Conservation (phyloP, 768 basidiomycete genomes). For the Auricularia sp. region DNA sequence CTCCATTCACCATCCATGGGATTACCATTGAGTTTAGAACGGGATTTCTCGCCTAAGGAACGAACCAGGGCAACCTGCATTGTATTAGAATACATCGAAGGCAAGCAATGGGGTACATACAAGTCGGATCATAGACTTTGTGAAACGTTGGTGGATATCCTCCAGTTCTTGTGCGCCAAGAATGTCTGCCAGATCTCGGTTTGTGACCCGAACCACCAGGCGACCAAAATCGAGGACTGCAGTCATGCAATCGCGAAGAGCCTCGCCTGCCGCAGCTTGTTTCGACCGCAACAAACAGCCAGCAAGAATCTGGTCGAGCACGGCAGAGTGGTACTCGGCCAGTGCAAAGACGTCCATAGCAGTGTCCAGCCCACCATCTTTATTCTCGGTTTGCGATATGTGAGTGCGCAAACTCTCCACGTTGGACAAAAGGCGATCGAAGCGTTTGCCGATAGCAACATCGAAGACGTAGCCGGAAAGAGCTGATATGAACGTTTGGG, state of each 20-base stretch:
- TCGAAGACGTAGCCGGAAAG: constrained; percentile 68
- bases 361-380: constrained; percentile 24
- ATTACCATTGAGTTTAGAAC: neutral
- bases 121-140: constrained; percentile 42
- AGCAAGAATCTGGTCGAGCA: constrained; percentile 66
- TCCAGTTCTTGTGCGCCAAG: constrained; percentile 49
- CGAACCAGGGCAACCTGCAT: neutral
- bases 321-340: constrained; percentile 49
- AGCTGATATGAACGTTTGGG: constrained; percentile 57
- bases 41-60: neutral
- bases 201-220: constrained; percentile 49
- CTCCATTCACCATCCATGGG: neutral
- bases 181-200: constrained; percentile 49
- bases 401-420: constrained; percentile 18
- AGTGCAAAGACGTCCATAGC: constrained; percentile 63
- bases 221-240: constrained; percentile 57
- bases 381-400: neutral
- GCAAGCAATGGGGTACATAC: constrained; percentile 23
- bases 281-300: constrained; percentile 63
- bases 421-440: constrained; percentile 52
- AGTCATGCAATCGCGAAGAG: constrained; percentile 53
- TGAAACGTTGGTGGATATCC: constrained; percentile 43
- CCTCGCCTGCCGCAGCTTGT: constrained; percentile 55
- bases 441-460: constrained; percentile 69
- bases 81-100: constrained; percentile 8